These are phyloP conservation scores for Parastagonospora avenae DNA, from an alignment of 2,329 filamentous ascomycete species.

Conservation along the genomic window DNA sequence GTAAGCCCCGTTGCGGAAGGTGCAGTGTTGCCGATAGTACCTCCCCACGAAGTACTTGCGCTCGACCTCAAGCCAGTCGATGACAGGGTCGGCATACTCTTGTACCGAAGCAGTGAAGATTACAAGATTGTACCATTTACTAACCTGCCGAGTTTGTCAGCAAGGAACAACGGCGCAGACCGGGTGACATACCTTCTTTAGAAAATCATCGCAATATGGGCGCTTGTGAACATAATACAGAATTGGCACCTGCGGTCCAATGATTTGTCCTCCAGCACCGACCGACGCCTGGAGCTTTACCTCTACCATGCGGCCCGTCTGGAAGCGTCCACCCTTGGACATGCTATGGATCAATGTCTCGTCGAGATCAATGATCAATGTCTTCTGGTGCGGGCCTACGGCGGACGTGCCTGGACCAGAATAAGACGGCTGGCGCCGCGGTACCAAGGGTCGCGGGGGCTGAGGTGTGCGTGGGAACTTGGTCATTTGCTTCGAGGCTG, in stretches of 20 bases:
- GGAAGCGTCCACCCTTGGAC: constrained; percentile 94
- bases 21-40: constrained; percentile 97
- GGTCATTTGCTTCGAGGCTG: constrained; percentile 67
- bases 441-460: constrained; percentile 87
- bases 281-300: constrained; percentile 81
- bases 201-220: constrained; percentile 94
- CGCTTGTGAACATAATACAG: constrained; percentile 99
- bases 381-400: constrained; percentile 70
- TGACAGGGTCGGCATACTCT: constrained; percentile 97
- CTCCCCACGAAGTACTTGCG: constrained; percentile 93
- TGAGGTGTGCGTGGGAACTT: constrained; percentile 90
- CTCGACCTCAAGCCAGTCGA: constrained; percentile 97
- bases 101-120: constrained; percentile 97
- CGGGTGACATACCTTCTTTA: constrained; percentile 70
- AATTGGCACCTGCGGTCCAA: constrained; percentile 91
- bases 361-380: constrained; percentile 91
- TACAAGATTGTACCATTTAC: constrained; percentile 98
- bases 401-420: constrained; percentile 51
- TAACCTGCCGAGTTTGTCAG: constrained; percentile 62
- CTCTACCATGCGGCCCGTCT: constrained; percentile 97
- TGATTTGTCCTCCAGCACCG: constrained; percentile 67
- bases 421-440: constrained; percentile 87
- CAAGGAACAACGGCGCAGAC: constrained; percentile 3
- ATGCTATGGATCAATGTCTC: constrained; percentile 98
- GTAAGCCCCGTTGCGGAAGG: constrained; percentile 91